phyloP scores from a whole-genome alignment of 2,329 filamentous ascomycete genomes.

The Pyrenophora seminiperda region DNA sequence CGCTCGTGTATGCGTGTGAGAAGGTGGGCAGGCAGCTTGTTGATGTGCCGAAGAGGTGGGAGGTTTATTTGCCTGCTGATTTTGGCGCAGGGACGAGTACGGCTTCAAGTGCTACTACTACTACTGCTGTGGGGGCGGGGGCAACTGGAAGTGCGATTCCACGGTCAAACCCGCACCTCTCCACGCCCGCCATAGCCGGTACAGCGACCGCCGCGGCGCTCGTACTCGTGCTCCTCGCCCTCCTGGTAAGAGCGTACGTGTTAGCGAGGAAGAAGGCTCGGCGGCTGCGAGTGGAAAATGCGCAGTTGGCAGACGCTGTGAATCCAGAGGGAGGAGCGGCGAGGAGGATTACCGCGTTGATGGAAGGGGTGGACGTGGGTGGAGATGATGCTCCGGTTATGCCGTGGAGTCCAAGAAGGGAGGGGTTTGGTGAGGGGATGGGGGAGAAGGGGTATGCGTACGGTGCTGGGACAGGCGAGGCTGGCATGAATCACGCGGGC shows the following conservation, averaged over 20 bases:
- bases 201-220: background rate
- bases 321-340: conserved; percentile 14
- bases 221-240: conserved; percentile 1
- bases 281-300: conserved; percentile 9
- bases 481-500: no score
- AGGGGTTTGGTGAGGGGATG: no score
- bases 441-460: no score
- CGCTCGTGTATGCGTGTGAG: conserved; percentile 17
- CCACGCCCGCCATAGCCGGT: background rate
- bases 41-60: conserved; percentile 20
- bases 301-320: conserved; percentile 5
- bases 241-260: conserved; percentile 8
- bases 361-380: no score
- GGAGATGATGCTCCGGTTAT: no score
- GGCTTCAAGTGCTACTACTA: no score
- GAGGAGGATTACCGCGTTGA: conserved; percentile 13
- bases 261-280: conserved; percentile 12
- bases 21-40: conserved; percentile 3
- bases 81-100: no score
- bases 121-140: no score
- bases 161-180: background rate
- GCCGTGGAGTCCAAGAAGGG: no score
- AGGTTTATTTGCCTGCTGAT: conserved; percentile 14
- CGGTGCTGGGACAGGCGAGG: no score
- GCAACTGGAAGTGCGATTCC: no score